Conservation (phyloP, 1,139 yeast species). For the Trichomonascaceae sp. region DNA sequence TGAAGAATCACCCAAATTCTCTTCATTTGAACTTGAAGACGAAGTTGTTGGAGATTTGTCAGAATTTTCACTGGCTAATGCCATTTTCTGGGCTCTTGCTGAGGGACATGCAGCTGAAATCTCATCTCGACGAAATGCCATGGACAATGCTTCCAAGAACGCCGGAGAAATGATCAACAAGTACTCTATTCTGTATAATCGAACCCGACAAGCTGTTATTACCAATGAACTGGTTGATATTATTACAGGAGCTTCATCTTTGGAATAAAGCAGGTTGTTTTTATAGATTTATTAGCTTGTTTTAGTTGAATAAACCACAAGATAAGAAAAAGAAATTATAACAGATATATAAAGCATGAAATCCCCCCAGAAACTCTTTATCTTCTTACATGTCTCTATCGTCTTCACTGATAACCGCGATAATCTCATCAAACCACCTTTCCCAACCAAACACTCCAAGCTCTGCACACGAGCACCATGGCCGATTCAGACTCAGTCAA, state of each 20-base stretch:
- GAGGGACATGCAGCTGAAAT: slow-evolving; percentile 98
- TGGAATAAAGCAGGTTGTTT: slow-evolving; percentile 51
- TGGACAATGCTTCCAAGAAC: slow-evolving; percentile 99
- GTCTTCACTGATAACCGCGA: too few relatives aligned
- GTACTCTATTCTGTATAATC: slow-evolving; percentile 95
- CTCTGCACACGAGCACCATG: neutral
- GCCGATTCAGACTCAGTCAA: neutral
- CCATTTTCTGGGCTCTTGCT: slow-evolving; percentile 86
- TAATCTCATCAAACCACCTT: neutral
- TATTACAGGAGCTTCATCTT: slow-evolving; percentile 98
- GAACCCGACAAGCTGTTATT: slow-evolving; percentile 99
- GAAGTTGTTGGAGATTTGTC: slow-evolving; percentile 49
- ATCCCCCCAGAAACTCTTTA: too few relatives aligned
- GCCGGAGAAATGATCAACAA: slow-evolving; percentile 98
- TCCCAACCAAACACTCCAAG: neutral
- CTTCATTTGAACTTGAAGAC: slow-evolving; percentile 78
- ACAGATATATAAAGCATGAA: too few relatives aligned
- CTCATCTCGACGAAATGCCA: slow-evolving; percentile 98
- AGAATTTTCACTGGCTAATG: slow-evolving; percentile 87
- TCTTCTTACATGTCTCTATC: too few relatives aligned
- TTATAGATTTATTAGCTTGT: neutral
- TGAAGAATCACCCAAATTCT: slow-evolving; percentile 80
- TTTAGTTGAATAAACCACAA: neutral
- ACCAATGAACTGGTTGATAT: slow-evolving; percentile 99
- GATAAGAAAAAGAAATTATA: too few relatives aligned